Percentiles rank a stretch among this genome's conserved stretches.
Evolutionary conservation across 805 yeast genomes (phyloP).

Genomic region (Ogataea paradorogensis): DNA sequence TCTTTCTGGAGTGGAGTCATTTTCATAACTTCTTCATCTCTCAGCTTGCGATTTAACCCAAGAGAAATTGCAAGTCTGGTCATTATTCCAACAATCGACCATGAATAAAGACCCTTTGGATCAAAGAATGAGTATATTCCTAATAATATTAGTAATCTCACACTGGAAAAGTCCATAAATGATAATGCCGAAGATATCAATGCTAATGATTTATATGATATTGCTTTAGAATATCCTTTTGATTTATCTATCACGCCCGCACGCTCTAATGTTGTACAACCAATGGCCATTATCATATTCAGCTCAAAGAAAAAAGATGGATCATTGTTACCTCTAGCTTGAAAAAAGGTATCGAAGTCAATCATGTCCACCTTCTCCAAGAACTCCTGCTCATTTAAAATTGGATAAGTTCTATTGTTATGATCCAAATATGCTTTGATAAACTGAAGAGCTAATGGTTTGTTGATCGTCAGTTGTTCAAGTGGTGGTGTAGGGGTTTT

Average conservation of each 20-base stretch:
- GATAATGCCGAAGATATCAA: slow-evolving; percentile 37
- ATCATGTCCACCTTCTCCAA: slow-evolving; percentile 29
- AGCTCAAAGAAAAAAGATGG: slow-evolving; percentile 41
- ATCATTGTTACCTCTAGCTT: slow-evolving; percentile 19
- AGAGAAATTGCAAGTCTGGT: slow-evolving; percentile 43
- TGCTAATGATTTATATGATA: slow-evolving; percentile 41
- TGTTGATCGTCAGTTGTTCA: slow-evolving; percentile 22
- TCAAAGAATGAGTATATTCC: slow-evolving; percentile 52
- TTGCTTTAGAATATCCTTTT: slow-evolving; percentile 39
- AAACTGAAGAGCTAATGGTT: slow-evolving; percentile 32
- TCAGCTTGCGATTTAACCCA: slow-evolving; percentile 43
- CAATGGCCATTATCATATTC: slow-evolving; percentile 52
- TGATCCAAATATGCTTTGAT: slow-evolving; percentile 45
- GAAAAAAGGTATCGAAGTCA: slow-evolving; percentile 21
- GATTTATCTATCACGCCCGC: slow-evolving; percentile 36
- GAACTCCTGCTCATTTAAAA: slow-evolving; percentile 39
- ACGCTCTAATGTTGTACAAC: slow-evolving; percentile 48
- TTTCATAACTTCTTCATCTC: slow-evolving; percentile 27
- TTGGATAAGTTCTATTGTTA: slow-evolving; percentile 43
- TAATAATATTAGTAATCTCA: slow-evolving; percentile 41
- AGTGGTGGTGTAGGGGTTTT: slow-evolving; percentile 30
- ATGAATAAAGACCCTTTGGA: slow-evolving; percentile 46
- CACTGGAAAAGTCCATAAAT: slow-evolving; percentile 39
- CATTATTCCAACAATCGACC: slow-evolving; percentile 51
- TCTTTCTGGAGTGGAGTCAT: slow-evolving; percentile 38